A percentile compares a stretch with the other conserved stretches of the same genome.
These are phyloP conservation scores for Hypoxylon subgilvum DNA, from an alignment of 495 filamentous ascomycete species.

Conservation along the genomic window DNA sequence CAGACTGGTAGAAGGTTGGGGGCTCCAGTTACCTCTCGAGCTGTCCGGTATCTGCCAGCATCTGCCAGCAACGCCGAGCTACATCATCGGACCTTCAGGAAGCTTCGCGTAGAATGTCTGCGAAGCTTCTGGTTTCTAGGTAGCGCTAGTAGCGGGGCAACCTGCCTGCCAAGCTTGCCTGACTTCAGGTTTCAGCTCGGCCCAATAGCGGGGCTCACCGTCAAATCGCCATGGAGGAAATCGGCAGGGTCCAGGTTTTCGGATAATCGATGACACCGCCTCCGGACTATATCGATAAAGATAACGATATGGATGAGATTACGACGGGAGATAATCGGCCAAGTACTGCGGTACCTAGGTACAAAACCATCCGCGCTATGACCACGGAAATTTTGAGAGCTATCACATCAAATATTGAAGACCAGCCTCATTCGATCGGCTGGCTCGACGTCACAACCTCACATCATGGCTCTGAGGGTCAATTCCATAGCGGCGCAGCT, in stretches of 20 bases:
- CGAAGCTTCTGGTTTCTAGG: too few relatives aligned
- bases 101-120: conserved; percentile 20
- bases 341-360: conserved; percentile 1
- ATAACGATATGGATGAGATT: background rate
- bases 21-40: conserved; percentile 14
- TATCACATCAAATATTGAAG: background rate
- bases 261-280: conserved; percentile 1
- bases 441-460: conserved; percentile 6
- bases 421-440: conserved; percentile 13
- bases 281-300: background rate
- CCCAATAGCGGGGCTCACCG: conserved; percentile 13
- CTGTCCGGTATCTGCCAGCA: conserved; percentile 3
- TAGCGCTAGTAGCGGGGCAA: conserved; percentile 27
- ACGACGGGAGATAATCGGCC: background rate
- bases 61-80: conserved; percentile 18
- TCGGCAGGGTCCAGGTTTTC: background rate
- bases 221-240: background rate
- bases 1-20: conserved; percentile 6
- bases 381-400: conserved; percentile 27
- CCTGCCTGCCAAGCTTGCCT: conserved; percentile 16
- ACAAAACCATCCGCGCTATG: conserved; percentile 1
- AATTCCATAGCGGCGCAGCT: conserved; percentile 35
- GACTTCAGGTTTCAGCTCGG: conserved; percentile 10
- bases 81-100: conserved; percentile 32
- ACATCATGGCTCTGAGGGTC: conserved; percentile 36